A percentile compares a stretch with the other conserved stretches of the same genome.
phyloP scores from a whole-genome alignment of 371 early-diverging fungal species.

The Lichtheimia ornata region DNA sequence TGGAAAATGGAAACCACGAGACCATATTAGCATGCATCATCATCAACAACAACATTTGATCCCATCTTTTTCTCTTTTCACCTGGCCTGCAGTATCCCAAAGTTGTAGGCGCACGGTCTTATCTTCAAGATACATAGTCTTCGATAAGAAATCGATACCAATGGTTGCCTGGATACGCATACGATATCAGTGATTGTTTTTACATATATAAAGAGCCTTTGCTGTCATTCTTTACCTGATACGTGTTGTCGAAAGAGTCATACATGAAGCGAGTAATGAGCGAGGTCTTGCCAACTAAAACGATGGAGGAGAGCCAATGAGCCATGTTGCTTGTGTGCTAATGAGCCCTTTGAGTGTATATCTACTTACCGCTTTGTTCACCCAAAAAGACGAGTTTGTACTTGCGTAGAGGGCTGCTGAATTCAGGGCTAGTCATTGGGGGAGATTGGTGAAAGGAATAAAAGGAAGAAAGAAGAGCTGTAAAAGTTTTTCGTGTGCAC shows the following conservation, averaged over 20 bases:
- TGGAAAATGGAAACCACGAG: conserved; percentile 20
- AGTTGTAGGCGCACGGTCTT: conserved; percentile 97
- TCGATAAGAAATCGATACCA: conserved; percentile 99
- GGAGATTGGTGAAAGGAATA: conserved; percentile 4
- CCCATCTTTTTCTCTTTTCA: conserved; percentile 58
- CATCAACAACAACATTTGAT: conserved; percentile 85
- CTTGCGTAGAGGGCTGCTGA: conserved; percentile 75
- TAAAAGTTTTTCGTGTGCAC: neutral
- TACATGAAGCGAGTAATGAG: conserved; percentile 99
- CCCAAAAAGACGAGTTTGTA: conserved; percentile 95
- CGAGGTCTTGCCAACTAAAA: conserved; percentile 97
- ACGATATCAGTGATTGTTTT: neutral
- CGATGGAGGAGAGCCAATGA: neutral
- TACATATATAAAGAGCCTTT: neutral
- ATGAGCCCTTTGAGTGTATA: neutral
- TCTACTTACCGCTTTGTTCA: conserved; percentile 87
- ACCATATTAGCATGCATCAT: neutral
- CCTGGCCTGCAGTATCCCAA: conserved; percentile 99
- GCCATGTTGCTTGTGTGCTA: neutral
- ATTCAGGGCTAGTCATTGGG: conserved; percentile 26
- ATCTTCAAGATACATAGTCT: conserved; percentile 98
- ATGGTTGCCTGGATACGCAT: conserved; percentile 87
- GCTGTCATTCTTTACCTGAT: conserved; percentile 65
- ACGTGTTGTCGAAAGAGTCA: conserved; percentile 96
- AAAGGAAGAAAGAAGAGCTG: conserved; percentile 10